phyloP scores from a whole-genome alignment of 1,284 basidiomycete species.

The Boletus sp. region DNA sequence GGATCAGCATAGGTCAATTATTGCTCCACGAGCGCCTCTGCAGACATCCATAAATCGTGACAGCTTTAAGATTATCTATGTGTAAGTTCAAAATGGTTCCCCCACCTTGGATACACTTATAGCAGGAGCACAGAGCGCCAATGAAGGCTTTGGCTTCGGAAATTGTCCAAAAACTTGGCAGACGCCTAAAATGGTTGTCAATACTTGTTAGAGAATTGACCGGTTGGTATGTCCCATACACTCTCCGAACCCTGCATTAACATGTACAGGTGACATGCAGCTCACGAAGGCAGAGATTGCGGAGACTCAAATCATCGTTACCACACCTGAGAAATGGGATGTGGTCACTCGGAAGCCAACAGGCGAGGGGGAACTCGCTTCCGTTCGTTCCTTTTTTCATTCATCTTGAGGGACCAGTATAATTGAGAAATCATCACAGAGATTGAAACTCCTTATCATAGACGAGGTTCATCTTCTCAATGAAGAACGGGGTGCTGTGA shows the following conservation, averaged over 20 bases:
- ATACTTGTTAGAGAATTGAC: constrained; percentile 92
- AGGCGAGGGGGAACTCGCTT: constrained; percentile 92
- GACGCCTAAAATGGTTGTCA: constrained; percentile 85
- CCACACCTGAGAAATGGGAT: constrained; percentile 99
- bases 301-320: constrained; percentile 97
- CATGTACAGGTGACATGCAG: constrained; percentile 87
- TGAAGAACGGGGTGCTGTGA: constrained; percentile 97
- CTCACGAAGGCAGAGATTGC: constrained; percentile 92
- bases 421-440: constrained; percentile 44
- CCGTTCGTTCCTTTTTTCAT: constrained; percentile 48
- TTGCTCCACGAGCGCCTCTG: constrained; percentile 37
- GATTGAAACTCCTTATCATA: constrained; percentile 92
- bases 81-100: constrained; percentile 50
- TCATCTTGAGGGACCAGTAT: neutral
- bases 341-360: constrained; percentile 97
- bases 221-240: constrained; percentile 38
- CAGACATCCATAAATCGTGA: constrained; percentile 61
- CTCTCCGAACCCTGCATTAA: neutral
- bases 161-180: constrained; percentile 90
- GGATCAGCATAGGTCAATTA: constrained; percentile 57
- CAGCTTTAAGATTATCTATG: constrained; percentile 96
- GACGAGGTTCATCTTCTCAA: constrained; percentile 98
- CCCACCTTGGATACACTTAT: neutral
- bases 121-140: constrained; percentile 61
- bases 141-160: constrained; percentile 99